A percentile compares a stretch with the other conserved stretches of the same genome.
Conservation (phyloP, 371 early-diverging fungal genomes). For the Mucor racemosus region DNA sequence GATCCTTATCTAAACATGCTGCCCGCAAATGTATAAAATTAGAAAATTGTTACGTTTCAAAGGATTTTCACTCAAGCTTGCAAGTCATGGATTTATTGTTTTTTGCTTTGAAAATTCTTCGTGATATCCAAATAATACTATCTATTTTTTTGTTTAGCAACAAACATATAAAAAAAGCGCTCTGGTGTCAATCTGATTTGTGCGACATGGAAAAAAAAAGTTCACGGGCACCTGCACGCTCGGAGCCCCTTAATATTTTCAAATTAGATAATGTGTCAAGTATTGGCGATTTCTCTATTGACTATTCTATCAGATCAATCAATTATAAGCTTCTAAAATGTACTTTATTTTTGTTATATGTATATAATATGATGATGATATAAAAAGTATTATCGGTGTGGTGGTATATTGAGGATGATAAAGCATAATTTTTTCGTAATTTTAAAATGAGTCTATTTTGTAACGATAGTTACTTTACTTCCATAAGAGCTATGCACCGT, state of each 20-base stretch:
- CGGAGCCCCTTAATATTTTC: background rate
- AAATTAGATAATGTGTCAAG: background rate
- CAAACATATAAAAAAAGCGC: background rate
- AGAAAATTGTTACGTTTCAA: too few relatives aligned
- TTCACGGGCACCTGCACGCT: background rate
- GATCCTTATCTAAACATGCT: too few relatives aligned
- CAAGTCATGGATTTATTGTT: too few relatives aligned
- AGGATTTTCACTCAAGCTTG: too few relatives aligned
- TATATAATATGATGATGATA: background rate
- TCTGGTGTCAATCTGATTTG: background rate
- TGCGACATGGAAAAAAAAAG: background rate
- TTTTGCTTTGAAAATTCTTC: background rate
- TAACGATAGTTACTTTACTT: slow-evolving; percentile 17
- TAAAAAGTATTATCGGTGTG: background rate
- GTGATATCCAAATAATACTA: too few relatives aligned
- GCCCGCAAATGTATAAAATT: too few relatives aligned
- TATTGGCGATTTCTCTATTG: background rate
- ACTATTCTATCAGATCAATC: background rate
- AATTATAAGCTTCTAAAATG: background rate
- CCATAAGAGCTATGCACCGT: slow-evolving; percentile 7
- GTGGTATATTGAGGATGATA: background rate
- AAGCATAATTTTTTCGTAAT: background rate
- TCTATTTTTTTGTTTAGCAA: background rate
- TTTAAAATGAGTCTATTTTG: background rate
- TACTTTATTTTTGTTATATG: background rate